Base-by-base conservation (phyloP, 73 alveolate genomes). In the Paramecium octaurelia region DNA sequence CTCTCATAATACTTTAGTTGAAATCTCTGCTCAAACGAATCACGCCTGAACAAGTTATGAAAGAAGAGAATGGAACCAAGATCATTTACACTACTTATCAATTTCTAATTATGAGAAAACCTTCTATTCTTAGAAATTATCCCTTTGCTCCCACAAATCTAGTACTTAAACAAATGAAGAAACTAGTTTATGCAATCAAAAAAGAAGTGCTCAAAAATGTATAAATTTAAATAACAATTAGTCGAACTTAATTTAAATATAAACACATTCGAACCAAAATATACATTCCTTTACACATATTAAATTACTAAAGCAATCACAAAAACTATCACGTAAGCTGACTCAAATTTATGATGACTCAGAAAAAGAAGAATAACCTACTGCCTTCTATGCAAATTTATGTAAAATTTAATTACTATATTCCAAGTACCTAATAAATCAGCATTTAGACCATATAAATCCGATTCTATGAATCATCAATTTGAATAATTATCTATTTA, bases 131-230 rank as follows among this genome's bases (percentile, higher is more conserved):
- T 16, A 64, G 84, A 27, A 64, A 64, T 64, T 64, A 64, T 27
- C 84, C 84, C 9, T 64, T 64, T 5, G 84, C 84, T 31, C 12
- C 84, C 3, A 64, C 48, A 4, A 64, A 64, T 64, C 50, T 3
- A 27, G 84, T 64, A 27, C 42, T 64, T 64, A 64, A 64, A 64
- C 3, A 18, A 64, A 12, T 64, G 27, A 64, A 64, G 46, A 27
- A 27, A 27, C 84, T 64, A 64, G 29, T 64, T 31, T 64, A 34
- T 34, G 6, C 42, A 64, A 64, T 64, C 24, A 27, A 34, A 64
- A 64, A 64, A 64, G 84, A 64, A 64, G 84, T 64, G 84, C 84
- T 64, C 9, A 27, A 23, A 23, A 34, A 64, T 64, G 84, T 64
- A 54, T 54, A 54, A 18, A 60, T 9, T 64, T 64, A 4, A 64